Percentiles rank a stretch among this genome's conserved stretches.
These are phyloP conservation scores for Xerocomellus dryophilus DNA, from an alignment of 768 basidiomycete species.

Conservation along the genomic window DNA sequence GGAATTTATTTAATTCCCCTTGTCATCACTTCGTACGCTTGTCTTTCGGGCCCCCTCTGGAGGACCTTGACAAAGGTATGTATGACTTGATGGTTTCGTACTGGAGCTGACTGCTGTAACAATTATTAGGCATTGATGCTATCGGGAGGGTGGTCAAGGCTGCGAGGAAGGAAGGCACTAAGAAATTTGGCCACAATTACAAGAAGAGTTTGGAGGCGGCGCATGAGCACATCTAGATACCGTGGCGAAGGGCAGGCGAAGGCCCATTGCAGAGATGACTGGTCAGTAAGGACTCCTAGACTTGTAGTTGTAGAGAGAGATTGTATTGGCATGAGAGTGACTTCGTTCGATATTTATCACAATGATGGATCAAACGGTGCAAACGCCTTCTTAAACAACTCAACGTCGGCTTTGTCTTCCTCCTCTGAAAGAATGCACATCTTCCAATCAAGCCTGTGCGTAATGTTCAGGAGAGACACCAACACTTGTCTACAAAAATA, in stretches of 20 bases:
- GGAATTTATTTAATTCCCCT: slow-evolving; percentile 86
- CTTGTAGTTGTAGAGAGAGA: neutral
- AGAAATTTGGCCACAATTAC: slow-evolving; percentile 67
- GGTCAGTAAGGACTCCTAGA: neutral
- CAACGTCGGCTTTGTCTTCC: slow-evolving; percentile 81
- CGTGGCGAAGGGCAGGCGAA: too few relatives aligned
- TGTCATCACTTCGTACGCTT: slow-evolving; percentile 89
- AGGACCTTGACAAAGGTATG: slow-evolving; percentile 73
- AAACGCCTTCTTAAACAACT: slow-evolving; percentile 83
- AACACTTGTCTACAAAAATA: slow-evolving; percentile 65
- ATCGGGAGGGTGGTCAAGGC: slow-evolving; percentile 76
- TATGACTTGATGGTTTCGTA: neutral
- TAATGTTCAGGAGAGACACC: slow-evolving; percentile 68
- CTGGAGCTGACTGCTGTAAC: neutral
- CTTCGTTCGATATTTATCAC: slow-evolving; percentile 16
- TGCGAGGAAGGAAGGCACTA: slow-evolving; percentile 59
- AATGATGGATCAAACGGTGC: slow-evolving; percentile 61
- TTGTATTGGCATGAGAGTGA: neutral
- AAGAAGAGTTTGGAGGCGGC: slow-evolving; percentile 51
- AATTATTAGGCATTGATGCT: slow-evolving; percentile 67
- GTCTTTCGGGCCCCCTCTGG: slow-evolving; percentile 80
- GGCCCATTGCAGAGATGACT: neutral
- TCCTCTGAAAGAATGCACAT: slow-evolving; percentile 77
- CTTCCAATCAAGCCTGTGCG: slow-evolving; percentile 90
- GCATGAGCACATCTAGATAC: slow-evolving; percentile 22